phyloP scores from a whole-genome alignment of 2,329 filamentous ascomycete species.

The Amauroascus verrucosus region DNA sequence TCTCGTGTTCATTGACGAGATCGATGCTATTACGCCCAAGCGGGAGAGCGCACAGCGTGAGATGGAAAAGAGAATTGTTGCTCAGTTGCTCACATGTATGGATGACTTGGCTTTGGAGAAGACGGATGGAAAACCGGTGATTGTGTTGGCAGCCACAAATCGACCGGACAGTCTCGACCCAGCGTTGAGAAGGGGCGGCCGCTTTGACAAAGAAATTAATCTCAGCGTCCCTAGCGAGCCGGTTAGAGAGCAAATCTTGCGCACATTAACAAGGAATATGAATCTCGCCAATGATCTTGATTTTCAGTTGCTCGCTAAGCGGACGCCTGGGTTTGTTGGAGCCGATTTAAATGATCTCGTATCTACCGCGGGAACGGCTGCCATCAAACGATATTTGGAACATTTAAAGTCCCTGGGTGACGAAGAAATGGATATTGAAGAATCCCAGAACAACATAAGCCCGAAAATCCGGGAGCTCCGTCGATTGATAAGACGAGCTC shows the following conservation, averaged over 20 bases:
- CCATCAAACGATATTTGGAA: constrained; percentile 51
- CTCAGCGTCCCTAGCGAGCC: constrained; percentile 75
- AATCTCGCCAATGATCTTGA: constrained; percentile 60
- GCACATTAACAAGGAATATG: constrained; percentile 58
- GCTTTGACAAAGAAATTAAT: constrained; percentile 76
- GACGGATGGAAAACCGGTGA: constrained; percentile 64
- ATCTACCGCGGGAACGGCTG: constrained; percentile 53
- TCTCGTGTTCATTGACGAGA: constrained; percentile 82
- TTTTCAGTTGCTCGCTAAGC: constrained; percentile 62
- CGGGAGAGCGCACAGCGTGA: constrained; percentile 73
- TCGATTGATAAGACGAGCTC: constrained; percentile 46
- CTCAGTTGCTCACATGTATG: constrained; percentile 78
- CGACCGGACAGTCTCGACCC: constrained; percentile 77
- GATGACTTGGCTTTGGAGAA: constrained; percentile 64
- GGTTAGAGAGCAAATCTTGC: constrained; percentile 67
- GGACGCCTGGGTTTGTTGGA: constrained; percentile 86
- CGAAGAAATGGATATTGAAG: constrained; percentile 47
- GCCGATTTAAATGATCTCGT: constrained; percentile 70
- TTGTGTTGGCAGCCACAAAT: constrained; percentile 87
- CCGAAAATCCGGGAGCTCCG: constrained; percentile 38
- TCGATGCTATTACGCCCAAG: constrained; percentile 84
- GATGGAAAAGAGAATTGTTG: constrained; percentile 79
- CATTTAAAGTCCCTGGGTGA: constrained; percentile 40
- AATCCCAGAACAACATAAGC: constrained; percentile 20
- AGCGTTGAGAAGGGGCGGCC: constrained; percentile 59